Percentiles rank a stretch among this genome's conserved stretches.
Conservation (phyloP, 345 rosid species). For the Gossypium thurberi region DNA sequence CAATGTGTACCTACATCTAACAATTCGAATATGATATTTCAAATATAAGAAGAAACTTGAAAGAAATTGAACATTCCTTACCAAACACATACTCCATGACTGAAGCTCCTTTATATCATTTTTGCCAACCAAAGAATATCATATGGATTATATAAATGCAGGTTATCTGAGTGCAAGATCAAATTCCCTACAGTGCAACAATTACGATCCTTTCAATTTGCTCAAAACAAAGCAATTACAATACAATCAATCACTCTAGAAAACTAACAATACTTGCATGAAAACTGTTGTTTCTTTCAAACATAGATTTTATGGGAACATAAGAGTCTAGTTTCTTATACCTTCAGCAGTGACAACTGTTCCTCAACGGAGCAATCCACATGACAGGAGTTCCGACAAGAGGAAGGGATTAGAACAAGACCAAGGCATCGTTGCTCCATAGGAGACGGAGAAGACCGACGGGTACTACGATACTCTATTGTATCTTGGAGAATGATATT, state of each 20-base stretch:
- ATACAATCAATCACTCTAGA: background rate
- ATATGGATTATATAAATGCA: background rate
- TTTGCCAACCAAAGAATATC: background rate
- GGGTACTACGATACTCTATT: conserved; percentile 72
- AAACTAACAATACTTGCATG: background rate
- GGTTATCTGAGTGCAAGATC: background rate
- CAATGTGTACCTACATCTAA: background rate
- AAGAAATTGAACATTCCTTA: no score
- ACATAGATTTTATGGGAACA: background rate
- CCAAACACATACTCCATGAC: no score
- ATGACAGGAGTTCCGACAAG: conserved; percentile 64
- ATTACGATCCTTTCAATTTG: background rate
- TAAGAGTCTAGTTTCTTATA: conserved; percentile 19
- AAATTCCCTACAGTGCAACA: background rate
- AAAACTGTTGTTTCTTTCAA: background rate
- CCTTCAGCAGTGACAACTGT: conserved; percentile 37
- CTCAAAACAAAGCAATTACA: background rate
- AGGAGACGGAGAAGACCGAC: conserved; percentile 72
- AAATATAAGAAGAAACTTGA: background rate
- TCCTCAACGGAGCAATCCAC: conserved; percentile 54
- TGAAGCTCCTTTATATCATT: no score
- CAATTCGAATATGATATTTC: background rate
- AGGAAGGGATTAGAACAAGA: conserved; percentile 63
- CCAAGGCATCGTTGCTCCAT: conserved; percentile 89
- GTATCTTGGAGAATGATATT: conserved; percentile 84